phyloP scores from a whole-genome alignment of 1,284 basidiomycete genomes.

The Ceratobasidium sp. region DNA sequence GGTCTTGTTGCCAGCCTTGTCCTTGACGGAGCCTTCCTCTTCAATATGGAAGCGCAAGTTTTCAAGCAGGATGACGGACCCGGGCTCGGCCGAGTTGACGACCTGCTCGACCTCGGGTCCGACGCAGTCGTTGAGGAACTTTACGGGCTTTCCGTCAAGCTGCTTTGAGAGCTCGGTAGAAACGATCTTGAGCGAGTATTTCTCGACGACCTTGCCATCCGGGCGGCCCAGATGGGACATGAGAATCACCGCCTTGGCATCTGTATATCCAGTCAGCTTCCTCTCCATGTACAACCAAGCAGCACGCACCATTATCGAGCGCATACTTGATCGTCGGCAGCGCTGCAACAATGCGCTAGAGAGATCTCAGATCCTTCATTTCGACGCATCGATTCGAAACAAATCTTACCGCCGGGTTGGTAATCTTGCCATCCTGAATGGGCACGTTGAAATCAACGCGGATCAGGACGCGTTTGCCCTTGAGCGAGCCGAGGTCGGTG shows the following conservation, averaged over 20 bases:
- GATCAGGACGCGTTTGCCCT: conserved; percentile 92
- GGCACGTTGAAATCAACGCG: conserved; percentile 99
- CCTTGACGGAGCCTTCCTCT: conserved; percentile 95
- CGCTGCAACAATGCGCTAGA: conserved; percentile 93
- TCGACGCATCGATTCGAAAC: conserved; percentile 28
- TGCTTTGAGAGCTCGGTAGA: conserved; percentile 79
- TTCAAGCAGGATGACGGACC: conserved; percentile 93
- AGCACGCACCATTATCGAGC: conserved; percentile 79
- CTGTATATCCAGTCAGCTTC: conserved; percentile 60
- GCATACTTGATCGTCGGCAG: conserved; percentile 97
- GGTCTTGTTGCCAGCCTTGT: conserved; percentile 91
- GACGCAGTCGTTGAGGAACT: conserved; percentile 89
- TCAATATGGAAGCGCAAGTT: conserved; percentile 99
- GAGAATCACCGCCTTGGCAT: conserved; percentile 87
- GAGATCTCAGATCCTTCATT: conserved; percentile 28
- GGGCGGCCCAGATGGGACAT: conserved; percentile 99
- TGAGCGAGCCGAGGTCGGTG: conserved; percentile 86
- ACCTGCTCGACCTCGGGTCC: conserved; percentile 86
- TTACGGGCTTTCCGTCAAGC: conserved; percentile 73
- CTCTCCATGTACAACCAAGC: background rate
- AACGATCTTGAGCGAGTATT: conserved; percentile 94
- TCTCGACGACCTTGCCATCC: conserved; percentile 89
- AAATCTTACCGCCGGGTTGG: conserved; percentile 88
- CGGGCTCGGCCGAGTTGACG: conserved; percentile 77
- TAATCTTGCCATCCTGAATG: conserved; percentile 89